Evolutionary conservation across 371 early-diverging fungal genomes (phyloP).

Genomic region (Rhizopus arrhizus): DNA sequence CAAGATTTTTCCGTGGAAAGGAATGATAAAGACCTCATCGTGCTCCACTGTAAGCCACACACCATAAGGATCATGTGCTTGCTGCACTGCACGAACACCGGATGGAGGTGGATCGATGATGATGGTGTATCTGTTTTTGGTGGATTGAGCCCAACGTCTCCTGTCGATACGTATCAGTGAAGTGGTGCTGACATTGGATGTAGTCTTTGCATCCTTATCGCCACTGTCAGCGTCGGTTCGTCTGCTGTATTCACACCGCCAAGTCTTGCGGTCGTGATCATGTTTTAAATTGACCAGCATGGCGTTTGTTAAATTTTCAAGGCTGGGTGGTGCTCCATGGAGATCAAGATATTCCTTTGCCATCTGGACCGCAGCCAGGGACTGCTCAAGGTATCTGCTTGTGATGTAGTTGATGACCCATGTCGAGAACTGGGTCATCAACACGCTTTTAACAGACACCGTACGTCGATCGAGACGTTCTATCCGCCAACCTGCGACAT

Average conservation of each 20-base stretch:
- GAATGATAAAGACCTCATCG: slow-evolving; percentile 54
- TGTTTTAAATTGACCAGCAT: slow-evolving; percentile 43
- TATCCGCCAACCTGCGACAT: slow-evolving; percentile 54
- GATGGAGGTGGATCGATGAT: slow-evolving; percentile 65
- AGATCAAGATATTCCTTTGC: slow-evolving; percentile 48
- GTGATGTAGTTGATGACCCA: slow-evolving; percentile 24
- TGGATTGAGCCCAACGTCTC: slow-evolving; percentile 37
- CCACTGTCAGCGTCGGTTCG: slow-evolving; percentile 11
- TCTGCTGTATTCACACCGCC: slow-evolving; percentile 57
- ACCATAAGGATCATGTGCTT: slow-evolving; percentile 50
- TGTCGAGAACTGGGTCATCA: slow-evolving; percentile 42
- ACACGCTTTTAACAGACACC: slow-evolving; percentile 40
- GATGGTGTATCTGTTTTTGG: slow-evolving; percentile 42
- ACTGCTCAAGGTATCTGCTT: slow-evolving; percentile 17
- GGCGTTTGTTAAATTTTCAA: slow-evolving; percentile 49
- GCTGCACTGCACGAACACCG: slow-evolving; percentile 38
- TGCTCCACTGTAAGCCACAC: slow-evolving; percentile 56
- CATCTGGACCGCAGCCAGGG: slow-evolving; percentile 29
- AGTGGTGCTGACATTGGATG: slow-evolving; percentile 21
- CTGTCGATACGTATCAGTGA: slow-evolving; percentile 56
- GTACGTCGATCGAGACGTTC: slow-evolving; percentile 39
- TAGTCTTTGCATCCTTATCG: slow-evolving; percentile 8
- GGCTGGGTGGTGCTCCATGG: slow-evolving; percentile 56
- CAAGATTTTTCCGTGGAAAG: slow-evolving; percentile 55
- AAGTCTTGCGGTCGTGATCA: slow-evolving; percentile 50